Conservation (phyloP, 768 basidiomycete genomes). For the Tricholoma hemisulphureum region DNA sequence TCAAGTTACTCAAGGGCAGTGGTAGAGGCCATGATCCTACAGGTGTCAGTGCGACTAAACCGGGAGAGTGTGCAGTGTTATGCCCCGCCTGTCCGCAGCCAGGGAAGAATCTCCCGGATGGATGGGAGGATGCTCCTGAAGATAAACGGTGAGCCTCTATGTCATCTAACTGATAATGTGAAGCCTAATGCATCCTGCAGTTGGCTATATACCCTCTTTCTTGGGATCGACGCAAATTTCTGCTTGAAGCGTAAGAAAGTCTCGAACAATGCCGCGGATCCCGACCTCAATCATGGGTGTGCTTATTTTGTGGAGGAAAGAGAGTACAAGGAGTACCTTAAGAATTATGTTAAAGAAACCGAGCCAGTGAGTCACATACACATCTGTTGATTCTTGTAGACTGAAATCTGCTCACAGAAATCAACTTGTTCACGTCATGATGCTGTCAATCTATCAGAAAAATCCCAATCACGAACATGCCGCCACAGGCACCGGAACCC, state of each 20-base stretch:
- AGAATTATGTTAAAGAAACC: slow-evolving; percentile 15
- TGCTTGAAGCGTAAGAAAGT: slow-evolving; percentile 25
- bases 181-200: slow-evolving; percentile 6
- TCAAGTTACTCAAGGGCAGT: slow-evolving; percentile 20
- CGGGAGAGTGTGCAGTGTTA: no score
- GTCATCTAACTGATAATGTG: not conserved
- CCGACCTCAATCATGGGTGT: slow-evolving; percentile 26
- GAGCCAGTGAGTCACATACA: slow-evolving; percentile 20
- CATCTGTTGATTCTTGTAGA: not conserved
- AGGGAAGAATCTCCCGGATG: slow-evolving; percentile 21
- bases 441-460: slow-evolving; percentile 24
- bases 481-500: slow-evolving; percentile 20
- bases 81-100: slow-evolving; percentile 30
- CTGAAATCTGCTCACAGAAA: slow-evolving; percentile 17
- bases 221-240: no score
- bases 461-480: slow-evolving; percentile 18
- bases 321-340: slow-evolving; percentile 22
- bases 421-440: slow-evolving; percentile 29
- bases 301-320: no score
- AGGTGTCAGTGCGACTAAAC: slow-evolving; percentile 13
- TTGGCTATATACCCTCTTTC: slow-evolving; percentile 24
- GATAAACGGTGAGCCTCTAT: slow-evolving; percentile 10
- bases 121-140: slow-evolving; percentile 15
- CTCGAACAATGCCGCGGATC: slow-evolving; percentile 24
- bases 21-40: slow-evolving; percentile 15